Base-by-base conservation (phyloP, 768 basidiomycete genomes). In the Albatrellus ellisii region DNA sequence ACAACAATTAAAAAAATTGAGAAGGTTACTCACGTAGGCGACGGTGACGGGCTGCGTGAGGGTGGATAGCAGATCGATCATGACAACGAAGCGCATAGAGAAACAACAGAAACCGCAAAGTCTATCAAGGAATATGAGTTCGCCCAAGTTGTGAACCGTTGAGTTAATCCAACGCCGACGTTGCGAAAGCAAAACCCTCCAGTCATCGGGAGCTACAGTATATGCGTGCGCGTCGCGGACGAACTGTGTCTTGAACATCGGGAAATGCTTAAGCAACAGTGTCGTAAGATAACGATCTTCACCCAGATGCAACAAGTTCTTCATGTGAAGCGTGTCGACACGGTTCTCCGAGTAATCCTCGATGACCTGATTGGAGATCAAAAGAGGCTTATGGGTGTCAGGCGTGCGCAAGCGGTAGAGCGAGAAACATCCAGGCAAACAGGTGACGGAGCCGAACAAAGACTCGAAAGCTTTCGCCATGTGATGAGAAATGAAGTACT, bases 141-240 rank as follows among this genome's bases (percentile, higher is more conserved):
- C 94, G 39, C 81, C 87, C 42, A 99, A 64, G 62, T 99, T 99
- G 66, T 99, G 94, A 9, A 99, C 78, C 0, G 94, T 99, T 14
- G 94, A 98, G 67, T 99, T 99, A 63, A 99, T 99, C 94, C 95
- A 99, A 53, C 95, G 86, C 63, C 94, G 85, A 66, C 94, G 81
- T 57, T 99, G 95, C 6, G 90, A 95, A 17, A 99, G 65, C 40
- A 99, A 61, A 20, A 97, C 80, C 58, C 79, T 80, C 89, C 90
- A 95, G 52, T 90, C 86, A 52, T 94, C 91, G 0, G 94, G 94
- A 2, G 94, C 94, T 12, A 97, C 85, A 0, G 94, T 98, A 57
- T 73, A 84, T 0, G 92, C 95, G 56, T 88, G 82, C 1, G 95
- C 92, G 52, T 95, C 91, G 4, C 89, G 79, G 37, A 92, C 75